Conservation (phyloP, 2,329 filamentous ascomycete genomes). For the Pseudocercospora fijiensis region DNA sequence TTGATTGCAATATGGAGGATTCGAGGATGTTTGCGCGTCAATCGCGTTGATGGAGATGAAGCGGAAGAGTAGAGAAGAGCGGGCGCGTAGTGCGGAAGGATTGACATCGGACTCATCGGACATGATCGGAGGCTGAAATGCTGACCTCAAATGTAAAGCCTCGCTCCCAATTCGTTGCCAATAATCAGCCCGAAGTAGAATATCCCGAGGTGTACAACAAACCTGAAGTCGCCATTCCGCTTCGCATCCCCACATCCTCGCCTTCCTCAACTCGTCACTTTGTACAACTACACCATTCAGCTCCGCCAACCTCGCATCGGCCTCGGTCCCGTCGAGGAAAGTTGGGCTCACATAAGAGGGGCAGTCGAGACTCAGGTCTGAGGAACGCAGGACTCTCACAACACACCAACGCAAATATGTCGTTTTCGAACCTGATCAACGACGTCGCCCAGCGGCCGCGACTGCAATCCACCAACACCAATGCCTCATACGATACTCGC, state of each 20-base stretch:
- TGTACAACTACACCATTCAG: not conserved
- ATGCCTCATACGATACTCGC: constrained; percentile 44
- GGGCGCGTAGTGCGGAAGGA: not conserved
- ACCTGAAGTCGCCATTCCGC: not conserved
- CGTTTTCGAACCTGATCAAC: constrained; percentile 54
- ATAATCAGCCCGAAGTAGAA: constrained; percentile 1
- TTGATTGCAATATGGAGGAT: not conserved
- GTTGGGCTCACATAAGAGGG: constrained; percentile 15
- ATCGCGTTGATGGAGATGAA: not conserved
- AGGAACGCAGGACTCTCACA: not conserved
- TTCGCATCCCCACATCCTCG: not conserved
- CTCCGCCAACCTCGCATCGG: constrained; percentile 4
- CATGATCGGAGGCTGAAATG: not conserved
- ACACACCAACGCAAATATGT: constrained; percentile 43
- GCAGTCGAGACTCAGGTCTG: not conserved
- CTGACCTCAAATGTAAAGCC: not conserved
- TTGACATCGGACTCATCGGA: too few species aligned
- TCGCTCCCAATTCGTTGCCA: not conserved
- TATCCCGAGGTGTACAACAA: not conserved
- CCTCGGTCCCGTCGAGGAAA: constrained; percentile 17
- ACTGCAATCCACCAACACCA: constrained; percentile 44
- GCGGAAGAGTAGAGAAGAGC: not conserved
- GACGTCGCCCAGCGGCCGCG: constrained; percentile 52
- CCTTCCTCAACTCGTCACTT: not conserved
- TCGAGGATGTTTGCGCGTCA: not conserved